phyloP scores from a whole-genome alignment of 108 stramenopile species.

The Cylindrotheca closterium region DNA sequence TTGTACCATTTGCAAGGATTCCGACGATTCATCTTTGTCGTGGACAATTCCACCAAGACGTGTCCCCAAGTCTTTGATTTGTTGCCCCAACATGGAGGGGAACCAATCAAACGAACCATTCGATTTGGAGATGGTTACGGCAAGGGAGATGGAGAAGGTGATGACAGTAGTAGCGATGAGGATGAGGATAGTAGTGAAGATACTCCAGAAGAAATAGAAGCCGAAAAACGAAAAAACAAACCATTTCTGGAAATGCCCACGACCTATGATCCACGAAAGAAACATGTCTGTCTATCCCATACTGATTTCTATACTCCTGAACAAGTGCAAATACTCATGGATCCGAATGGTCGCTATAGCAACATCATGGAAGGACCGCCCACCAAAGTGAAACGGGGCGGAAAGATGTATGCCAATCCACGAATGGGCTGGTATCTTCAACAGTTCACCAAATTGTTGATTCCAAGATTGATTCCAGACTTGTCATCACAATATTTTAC shows the following conservation, averaged over 20 bases:
- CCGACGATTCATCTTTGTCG: constrained; percentile 17
- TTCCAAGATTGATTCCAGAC: constrained; percentile 9
- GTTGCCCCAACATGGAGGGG: constrained; percentile 19
- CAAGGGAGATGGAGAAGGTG: too few species aligned
- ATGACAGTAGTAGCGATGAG: too few species aligned
- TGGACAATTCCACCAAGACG: constrained; percentile 9
- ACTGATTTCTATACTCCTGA: constrained; percentile 1
- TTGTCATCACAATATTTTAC: constrained; percentile 9
- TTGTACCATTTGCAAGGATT: constrained; percentile 17
- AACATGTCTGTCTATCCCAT: constrained; percentile 10
- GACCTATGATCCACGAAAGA: constrained; percentile 3
- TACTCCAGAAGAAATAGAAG: too few species aligned
- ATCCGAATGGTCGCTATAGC: not conserved
- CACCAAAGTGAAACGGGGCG: constrained; percentile 8
- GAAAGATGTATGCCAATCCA: constrained; percentile 9
- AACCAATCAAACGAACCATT: too few species aligned
- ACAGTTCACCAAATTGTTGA: constrained; percentile 16
- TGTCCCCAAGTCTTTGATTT: constrained; percentile 7
- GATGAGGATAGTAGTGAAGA: too few species aligned
- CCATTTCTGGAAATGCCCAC: too few species aligned
- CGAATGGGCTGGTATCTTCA: too few species aligned
- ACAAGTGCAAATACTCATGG: not conserved
- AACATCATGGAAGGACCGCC: constrained; percentile 8
- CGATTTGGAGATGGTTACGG: too few species aligned
- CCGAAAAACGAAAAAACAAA: too few species aligned